Evolutionary conservation across 31 red algal genomes (phyloP), one percentile per base, ranked within the genome.

Genomic region (Asparagopsis taxiformis): DNA sequence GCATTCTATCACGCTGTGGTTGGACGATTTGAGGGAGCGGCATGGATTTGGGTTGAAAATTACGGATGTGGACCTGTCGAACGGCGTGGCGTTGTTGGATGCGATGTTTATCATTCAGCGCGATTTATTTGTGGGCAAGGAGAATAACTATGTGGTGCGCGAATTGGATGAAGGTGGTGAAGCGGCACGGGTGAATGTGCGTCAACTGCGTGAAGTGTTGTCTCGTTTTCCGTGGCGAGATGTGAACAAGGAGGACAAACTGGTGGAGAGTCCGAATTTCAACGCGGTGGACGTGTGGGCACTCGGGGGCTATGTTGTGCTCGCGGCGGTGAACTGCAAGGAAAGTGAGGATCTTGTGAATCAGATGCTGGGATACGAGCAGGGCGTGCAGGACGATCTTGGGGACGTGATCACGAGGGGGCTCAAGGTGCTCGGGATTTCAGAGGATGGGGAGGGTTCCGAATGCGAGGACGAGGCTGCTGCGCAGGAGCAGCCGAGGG

Each of bases 31-130:
- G 50, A 35, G 81, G 3, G 55, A 41, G 22, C 31, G 81, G 20
- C 51, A 67, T 49, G 37, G 50, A 17, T 41, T 57, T 55, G 1
- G 13, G 6, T 19, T 68, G n/a, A 34, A 49, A 4, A 68, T 85
- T 24, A 75, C 62, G 6, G 81, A 85, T 39, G 55, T 66, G 30
- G 81, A 85, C 46, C 63, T 85, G 31, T 48, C 60, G 0, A 85
- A 85, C 41, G 81, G 81, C 37, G 55, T 85, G 39, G 81, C 81
- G 35, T 43, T 85, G 70, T 39, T 85, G 34, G 68, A 85, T 49
- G 70, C 70, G 13, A 56, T 85, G 53, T 74, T 44, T 30, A 59
- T 85, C 30, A 57, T 85, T 30, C 63, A 80, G 32, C 15, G 24
- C 6, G 33, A 17, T 7, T 41, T 80, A 32, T 80, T 80, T 28